Conservation (phyloP, 306 rosid species). For the Pachyrhizus erosus region DNA sequence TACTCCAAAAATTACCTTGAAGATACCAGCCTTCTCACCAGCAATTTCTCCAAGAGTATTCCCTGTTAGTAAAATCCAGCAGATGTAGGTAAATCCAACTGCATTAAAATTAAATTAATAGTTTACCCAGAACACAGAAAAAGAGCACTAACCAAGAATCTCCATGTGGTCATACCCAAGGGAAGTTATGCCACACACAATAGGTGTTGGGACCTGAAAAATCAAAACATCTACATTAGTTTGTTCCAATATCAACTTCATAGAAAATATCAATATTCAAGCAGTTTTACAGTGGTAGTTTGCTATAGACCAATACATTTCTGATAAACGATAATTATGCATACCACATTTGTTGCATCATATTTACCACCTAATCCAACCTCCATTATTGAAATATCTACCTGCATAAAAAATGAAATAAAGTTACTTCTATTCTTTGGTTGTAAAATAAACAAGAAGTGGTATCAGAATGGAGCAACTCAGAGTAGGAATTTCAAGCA, state of each 20-base stretch:
- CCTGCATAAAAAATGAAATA: constrained; percentile 56
- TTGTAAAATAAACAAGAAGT: neutral
- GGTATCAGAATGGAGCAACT: constrained; percentile 29
- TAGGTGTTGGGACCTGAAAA: constrained; percentile 68
- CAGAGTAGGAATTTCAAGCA: constrained; percentile 23
- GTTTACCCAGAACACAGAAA: constrained; percentile 32
- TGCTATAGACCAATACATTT: constrained; percentile 21
- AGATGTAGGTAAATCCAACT: constrained; percentile 39
- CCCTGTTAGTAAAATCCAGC: constrained; percentile 58
- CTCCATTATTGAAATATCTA: constrained; percentile 92
- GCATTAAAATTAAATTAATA: constrained; percentile 29
- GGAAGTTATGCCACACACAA: constrained; percentile 89
- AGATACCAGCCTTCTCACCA: constrained; percentile 97
- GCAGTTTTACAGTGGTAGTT: constrained; percentile 24
- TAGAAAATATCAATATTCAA: constrained; percentile 29
- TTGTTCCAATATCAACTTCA: constrained; percentile 19
- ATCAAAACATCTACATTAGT: constrained; percentile 26
- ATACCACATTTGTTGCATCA: constrained; percentile 98
- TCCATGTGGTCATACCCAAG: constrained; percentile 99
- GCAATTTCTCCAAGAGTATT: constrained; percentile 90
- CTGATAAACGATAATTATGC: constrained; percentile 34
- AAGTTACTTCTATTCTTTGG: constrained; percentile 17
- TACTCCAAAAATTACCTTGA: constrained; percentile 70
- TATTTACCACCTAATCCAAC: constrained; percentile 95
- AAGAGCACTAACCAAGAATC: constrained; percentile 86